Percentiles rank a stretch among this genome's conserved stretches.
phyloP scores from a whole-genome alignment of 352 stramenopile genomes.

The Phytopythium cucurbitacearum region DNA sequence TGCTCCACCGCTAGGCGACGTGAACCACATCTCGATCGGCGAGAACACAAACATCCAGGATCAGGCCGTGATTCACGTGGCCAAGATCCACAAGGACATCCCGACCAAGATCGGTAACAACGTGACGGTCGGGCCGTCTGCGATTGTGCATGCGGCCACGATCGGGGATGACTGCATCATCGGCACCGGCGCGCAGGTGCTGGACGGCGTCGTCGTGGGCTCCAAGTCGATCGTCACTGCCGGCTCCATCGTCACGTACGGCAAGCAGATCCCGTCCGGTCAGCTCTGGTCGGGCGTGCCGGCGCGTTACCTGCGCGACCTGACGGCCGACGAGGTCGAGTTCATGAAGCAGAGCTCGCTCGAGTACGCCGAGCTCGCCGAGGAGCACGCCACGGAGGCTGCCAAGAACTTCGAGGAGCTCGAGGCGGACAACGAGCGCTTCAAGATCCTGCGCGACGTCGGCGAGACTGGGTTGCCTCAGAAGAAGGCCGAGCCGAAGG shows the following conservation, averaged over 20 bases:
- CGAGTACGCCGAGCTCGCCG: constrained; percentile 79
- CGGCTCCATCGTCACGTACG: constrained; percentile 84
- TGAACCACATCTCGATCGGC: constrained; percentile 93
- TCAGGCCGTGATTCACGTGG: constrained; percentile 90
- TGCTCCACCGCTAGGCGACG: constrained; percentile 44
- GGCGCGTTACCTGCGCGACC: constrained; percentile 79
- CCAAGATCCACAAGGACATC: constrained; percentile 91
- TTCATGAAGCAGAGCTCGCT: constrained; percentile 88
- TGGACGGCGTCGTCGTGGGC: constrained; percentile 87
- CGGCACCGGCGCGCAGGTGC: constrained; percentile 87
- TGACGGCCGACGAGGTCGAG: constrained; percentile 80
- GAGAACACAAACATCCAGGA: constrained; percentile 93
- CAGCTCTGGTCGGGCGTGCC: constrained; percentile 88
- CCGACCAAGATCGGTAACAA: constrained; percentile 90
- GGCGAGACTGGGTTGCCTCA: constrained; percentile 76
- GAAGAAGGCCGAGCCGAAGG: constrained; percentile 62
- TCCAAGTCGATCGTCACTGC: constrained; percentile 88
- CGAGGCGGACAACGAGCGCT: constrained; percentile 67
- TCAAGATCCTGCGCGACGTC: constrained; percentile 76
- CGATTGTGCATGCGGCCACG: constrained; percentile 90
- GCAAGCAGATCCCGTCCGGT: constrained; percentile 84
- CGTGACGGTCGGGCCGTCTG: constrained; percentile 83
- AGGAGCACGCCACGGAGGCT: constrained; percentile 66
- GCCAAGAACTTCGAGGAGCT: constrained; percentile 85
- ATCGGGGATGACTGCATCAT: constrained; percentile 92